phyloP scores from a whole-genome alignment of 1,284 basidiomycete genomes.

The Neonothopanus nambi region DNA sequence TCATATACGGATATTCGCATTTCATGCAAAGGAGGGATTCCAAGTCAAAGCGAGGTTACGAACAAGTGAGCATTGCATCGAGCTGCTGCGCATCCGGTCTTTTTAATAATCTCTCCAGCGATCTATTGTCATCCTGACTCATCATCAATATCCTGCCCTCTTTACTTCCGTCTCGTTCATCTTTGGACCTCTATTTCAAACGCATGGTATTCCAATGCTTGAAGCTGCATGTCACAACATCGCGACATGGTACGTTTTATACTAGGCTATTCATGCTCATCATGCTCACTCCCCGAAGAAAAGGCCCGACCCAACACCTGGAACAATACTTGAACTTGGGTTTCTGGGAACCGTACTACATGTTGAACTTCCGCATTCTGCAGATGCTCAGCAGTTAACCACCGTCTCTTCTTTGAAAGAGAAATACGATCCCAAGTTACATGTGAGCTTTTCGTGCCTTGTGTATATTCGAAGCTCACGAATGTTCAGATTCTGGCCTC shows the following conservation, averaged over 20 bases:
- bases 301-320: slow-evolving; percentile 73
- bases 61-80: slow-evolving; percentile 59
- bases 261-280: neutral
- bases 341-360: slow-evolving; percentile 78
- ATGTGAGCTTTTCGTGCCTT: slow-evolving; percentile 35
- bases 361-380: slow-evolving; percentile 68
- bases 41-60: slow-evolving; percentile 78
- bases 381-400: slow-evolving; percentile 72
- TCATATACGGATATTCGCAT: slow-evolving; percentile 82
- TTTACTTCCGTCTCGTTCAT: slow-evolving; percentile 71
- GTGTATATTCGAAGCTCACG: neutral
- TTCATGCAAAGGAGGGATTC: slow-evolving; percentile 76
- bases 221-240: slow-evolving; percentile 88
- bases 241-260: slow-evolving; percentile 70
- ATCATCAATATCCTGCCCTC: slow-evolving; percentile 82
- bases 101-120: slow-evolving; percentile 46
- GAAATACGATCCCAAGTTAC: slow-evolving; percentile 46
- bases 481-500: slow-evolving; percentile 73
- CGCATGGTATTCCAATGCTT: slow-evolving; percentile 76
- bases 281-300: slow-evolving; percentile 39
- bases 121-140: slow-evolving; percentile 84
- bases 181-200: slow-evolving; percentile 78
- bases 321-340: slow-evolving; percentile 70
- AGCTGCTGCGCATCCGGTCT: slow-evolving; percentile 5
- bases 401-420: slow-evolving; percentile 49